These are phyloP conservation scores for Amanita phalloides DNA, from an alignment of 768 basidiomycete species.

Conservation along the genomic window DNA sequence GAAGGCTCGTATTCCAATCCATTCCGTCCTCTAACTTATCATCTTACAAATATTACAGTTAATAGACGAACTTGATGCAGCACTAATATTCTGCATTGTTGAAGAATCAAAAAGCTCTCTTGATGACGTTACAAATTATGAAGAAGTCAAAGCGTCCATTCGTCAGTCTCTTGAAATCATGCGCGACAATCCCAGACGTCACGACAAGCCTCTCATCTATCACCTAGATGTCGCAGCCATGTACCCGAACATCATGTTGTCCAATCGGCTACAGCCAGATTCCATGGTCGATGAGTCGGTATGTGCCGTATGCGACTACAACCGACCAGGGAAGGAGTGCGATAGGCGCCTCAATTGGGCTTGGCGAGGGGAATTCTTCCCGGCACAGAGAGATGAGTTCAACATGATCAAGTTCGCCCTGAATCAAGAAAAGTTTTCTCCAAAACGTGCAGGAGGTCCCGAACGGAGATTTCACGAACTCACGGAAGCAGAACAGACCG, in stretches of 20 bases:
- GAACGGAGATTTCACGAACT: conserved; percentile 80
- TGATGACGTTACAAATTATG: conserved; percentile 88
- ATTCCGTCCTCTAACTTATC: not conserved
- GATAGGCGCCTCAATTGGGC: conserved; percentile 94
- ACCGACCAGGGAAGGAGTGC: conserved; percentile 91
- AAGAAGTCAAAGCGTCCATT: conserved; percentile 80
- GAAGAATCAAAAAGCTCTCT: conserved; percentile 76
- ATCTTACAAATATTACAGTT: conserved; percentile 37
- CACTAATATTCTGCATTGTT: conserved; percentile 77
- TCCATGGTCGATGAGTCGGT: conserved; percentile 94
- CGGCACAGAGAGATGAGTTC: conserved; percentile 92
- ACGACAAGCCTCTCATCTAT: conserved; percentile 92
- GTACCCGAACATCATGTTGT: conserved; percentile 99
- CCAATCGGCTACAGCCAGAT: conserved; percentile 96
- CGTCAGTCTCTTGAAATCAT: conserved; percentile 70
- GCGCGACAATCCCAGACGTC: conserved; percentile 83
- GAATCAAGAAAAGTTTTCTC: conserved; percentile 88
- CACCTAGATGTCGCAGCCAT: conserved; percentile 98
- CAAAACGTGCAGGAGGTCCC: conserved; percentile 62
- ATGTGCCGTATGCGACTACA: conserved; percentile 98
- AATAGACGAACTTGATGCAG: conserved; percentile 89
- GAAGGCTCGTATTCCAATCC: conserved; percentile 34
- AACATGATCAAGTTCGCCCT: conserved; percentile 98
- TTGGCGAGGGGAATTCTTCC: conserved; percentile 98
- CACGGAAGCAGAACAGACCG: conserved; percentile 75